Evolutionary conservation across 192 early-diverging fungal genomes (phyloP).

Genomic region (Dissophora ornata): DNA sequence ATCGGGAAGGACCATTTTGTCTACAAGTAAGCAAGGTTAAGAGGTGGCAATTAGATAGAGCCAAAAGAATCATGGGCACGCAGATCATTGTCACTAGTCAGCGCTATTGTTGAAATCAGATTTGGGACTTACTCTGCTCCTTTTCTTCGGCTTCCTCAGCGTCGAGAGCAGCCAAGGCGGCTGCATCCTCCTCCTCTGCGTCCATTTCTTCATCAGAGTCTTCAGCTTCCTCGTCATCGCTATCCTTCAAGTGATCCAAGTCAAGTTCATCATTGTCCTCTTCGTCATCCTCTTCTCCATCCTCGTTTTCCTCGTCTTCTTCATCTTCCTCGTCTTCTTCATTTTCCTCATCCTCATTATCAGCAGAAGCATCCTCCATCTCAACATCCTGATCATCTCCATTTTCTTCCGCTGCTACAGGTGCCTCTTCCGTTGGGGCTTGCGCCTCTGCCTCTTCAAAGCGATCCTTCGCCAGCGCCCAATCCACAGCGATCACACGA

Average conservation of each 20-base stretch:
- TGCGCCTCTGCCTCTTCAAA: slow-evolving; percentile 73
- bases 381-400: slow-evolving; percentile 56
- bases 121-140: slow-evolving; percentile 25
- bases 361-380: slow-evolving; percentile 45
- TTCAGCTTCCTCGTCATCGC: slow-evolving; percentile 54
- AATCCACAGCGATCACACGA: slow-evolving; percentile 85
- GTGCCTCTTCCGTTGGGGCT: slow-evolving; percentile 55
- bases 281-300: slow-evolving; percentile 27
- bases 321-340: slow-evolving; percentile 50
- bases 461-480: slow-evolving; percentile 81
- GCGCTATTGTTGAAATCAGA: background rate
- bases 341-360: slow-evolving; percentile 55
- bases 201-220: slow-evolving; percentile 40
- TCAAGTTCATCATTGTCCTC: slow-evolving; percentile 52
- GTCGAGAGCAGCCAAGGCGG: slow-evolving; percentile 31
- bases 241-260: slow-evolving; percentile 47
- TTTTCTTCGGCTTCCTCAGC: slow-evolving; percentile 50
- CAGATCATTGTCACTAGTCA: background rate
- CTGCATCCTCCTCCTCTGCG: slow-evolving; percentile 42
- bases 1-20: slow-evolving; percentile 46
- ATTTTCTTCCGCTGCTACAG: slow-evolving; percentile 50
- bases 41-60: background rate
- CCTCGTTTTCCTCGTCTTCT: slow-evolving; percentile 65
- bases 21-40: slow-evolving; percentile 5
- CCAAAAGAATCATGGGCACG: too few species aligned